Base-by-base conservation (phyloP, 495 filamentous ascomycete genomes). In the Talaromyces adpressus region DNA sequence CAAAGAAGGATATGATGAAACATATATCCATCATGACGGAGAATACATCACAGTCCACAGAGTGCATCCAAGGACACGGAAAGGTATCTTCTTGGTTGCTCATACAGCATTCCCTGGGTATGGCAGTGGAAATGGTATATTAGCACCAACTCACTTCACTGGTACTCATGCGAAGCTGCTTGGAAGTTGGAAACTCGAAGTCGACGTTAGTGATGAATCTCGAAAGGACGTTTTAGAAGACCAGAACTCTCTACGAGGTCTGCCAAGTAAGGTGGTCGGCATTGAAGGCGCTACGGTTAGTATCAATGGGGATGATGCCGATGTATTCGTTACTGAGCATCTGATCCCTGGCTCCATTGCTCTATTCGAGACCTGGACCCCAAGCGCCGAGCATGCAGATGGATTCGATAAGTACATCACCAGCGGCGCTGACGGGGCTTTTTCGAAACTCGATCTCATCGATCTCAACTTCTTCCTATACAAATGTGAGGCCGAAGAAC, bases 41-140 rank as follows among this genome's bases (percentile, higher is more conserved):
- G 88, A 98, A 76, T 98, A 94, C 69, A 87, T 99, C 68, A 98
- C 95, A 5, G 91, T 99, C 8, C 95, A 99, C 72, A 82, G 95
- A 66, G 91, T 97, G 5, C 91, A 99, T 69, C 94, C 93, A 0
- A 86, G 88, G 64, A 91, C 89, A 0, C 81, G 96, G 54, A 93
- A 92, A 67, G 95, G 95, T 51, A 90, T 96, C 70, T 97, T 98
- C 76, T 76, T 97, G 29, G 91, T 97, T 62, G 93, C 95, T 0
- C 95, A 98, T 65, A 97, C 93, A 34, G 93, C 95, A 3, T 97
- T 91, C 71, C 91, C 92, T 12, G 91, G 91, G 4, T 90, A 93
- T 70, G 89, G 91, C 36, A 89, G 90, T 63, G 87, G 89, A 20
- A 88, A 90, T 70, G 90, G 89, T 11, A 80, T 82, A 3, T 84